Base-by-base conservation (phyloP, 768 basidiomycete species). In the Suillus weaverae region DNA sequence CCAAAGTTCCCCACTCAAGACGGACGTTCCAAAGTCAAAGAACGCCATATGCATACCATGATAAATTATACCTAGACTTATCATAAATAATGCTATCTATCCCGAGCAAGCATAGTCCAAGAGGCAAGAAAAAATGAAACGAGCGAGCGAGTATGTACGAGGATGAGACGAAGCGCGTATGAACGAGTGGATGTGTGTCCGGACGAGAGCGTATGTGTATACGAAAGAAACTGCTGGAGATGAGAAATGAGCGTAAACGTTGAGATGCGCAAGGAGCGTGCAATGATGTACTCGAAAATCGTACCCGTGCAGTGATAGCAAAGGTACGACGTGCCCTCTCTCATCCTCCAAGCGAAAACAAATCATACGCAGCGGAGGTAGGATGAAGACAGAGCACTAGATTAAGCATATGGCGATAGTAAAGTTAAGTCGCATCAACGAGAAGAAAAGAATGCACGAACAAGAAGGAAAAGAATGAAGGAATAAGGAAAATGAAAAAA, bases 31-130 rank as follows among this genome's bases (percentile, higher is more conserved):
- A 51, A 18, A 32, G 51, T 4, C 32, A 53, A 53, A 33, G 5
- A 54, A 35, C 1, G 33, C 33, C 33, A 54, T 54, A 35, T 35
- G 53, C 33, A 54, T 54, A 54, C 3, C 20, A 35, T n/a, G 20
- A 54, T 54, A 54, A 54, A 54, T 54, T 54, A 54, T 35, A n/a
- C 53, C 53, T 33, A 53, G 32, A 32, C 51, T 18, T 32, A 20
- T 51, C 50, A 53, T 53, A 54, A 54, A 54, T 54, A 54, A 54
- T n/a, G 53, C 33, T 13, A 54, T 54, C 20, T 33, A 54, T 33
- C 33, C 53, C 10, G 5, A n/a, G 32, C 32, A 33, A 54, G 53
- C 5, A 54, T 35, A n/a, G 53, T 35, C 53, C 53, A 54, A 35
- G 53, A 54, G 11, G 2, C 51, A 33, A 54, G 53, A 44, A 50